These are phyloP conservation scores for Zygosaccharomyces pseudorouxii DNA, from an alignment of 805 yeast species.

Conservation along the genomic window DNA sequence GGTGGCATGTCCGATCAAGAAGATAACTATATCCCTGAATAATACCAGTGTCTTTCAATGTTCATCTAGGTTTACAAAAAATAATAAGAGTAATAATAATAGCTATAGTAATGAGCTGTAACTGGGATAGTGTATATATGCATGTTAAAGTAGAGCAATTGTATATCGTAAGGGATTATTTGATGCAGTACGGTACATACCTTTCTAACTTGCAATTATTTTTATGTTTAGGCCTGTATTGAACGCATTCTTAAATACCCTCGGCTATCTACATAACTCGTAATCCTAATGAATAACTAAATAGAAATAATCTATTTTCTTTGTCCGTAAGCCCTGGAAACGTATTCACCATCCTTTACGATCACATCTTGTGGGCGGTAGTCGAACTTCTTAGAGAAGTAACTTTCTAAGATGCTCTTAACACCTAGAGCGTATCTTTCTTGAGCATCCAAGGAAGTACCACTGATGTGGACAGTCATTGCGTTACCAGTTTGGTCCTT, in stretches of 20 bases:
- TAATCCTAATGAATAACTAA: conserved; percentile 8
- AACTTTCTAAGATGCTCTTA: conserved; percentile 57
- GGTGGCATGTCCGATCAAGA: conserved; percentile 20
- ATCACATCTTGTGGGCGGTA: conserved; percentile 29
- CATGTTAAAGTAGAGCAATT: no score
- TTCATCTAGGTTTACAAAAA: background rate
- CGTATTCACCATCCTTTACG: conserved; percentile 60
- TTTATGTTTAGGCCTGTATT: background rate
- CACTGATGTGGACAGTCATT: conserved; percentile 38
- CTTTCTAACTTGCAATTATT: no score
- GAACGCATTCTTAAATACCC: background rate
- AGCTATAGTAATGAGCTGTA: background rate
- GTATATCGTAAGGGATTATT: no score
- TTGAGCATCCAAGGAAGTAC: conserved; percentile 73
- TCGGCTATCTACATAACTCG: background rate
- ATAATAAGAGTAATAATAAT: background rate
- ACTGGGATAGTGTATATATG: no score
- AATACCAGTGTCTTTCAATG: background rate
- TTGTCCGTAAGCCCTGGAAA: conserved; percentile 62
- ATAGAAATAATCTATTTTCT: conserved; percentile 20
- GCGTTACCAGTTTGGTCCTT: conserved; percentile 71
- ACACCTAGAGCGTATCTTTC: conserved; percentile 67
- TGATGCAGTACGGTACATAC: no score
- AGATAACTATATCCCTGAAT: conserved; percentile 27
- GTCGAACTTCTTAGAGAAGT: conserved; percentile 36